phyloP scores from a whole-genome alignment of 2,329 filamentous ascomycete species.

The Zasmidium citrigriseum region DNA sequence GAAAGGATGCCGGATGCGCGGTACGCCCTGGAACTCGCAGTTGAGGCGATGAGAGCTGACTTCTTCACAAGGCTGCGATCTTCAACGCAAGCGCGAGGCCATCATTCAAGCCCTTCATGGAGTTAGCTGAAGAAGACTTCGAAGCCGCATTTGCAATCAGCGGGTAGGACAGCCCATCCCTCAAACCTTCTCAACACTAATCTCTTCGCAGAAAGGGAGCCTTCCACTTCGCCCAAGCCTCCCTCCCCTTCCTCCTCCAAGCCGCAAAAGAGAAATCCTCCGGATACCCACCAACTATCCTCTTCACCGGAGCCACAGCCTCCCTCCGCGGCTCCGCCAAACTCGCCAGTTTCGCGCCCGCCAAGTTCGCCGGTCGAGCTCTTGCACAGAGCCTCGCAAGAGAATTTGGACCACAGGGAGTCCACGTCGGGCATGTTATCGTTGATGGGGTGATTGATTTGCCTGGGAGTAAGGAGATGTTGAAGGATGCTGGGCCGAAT shows the following conservation, averaged over 20 bases:
- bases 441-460: conserved; percentile 79
- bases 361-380: conserved; percentile 75
- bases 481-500: conserved; percentile 55
- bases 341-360: conserved; percentile 70
- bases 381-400: conserved; percentile 72
- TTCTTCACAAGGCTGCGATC: conserved; percentile 56
- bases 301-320: conserved; percentile 84
- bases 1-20: conserved; percentile 23
- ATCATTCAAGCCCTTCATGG: conserved; percentile 59
- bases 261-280: conserved; percentile 49
- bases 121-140: conserved; percentile 60
- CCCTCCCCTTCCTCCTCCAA: conserved; percentile 69
- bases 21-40: conserved; percentile 37
- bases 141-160: conserved; percentile 49
- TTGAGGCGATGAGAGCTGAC: conserved; percentile 6
- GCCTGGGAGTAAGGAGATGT: conserved; percentile 63
- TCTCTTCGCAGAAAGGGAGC: conserved; percentile 57
- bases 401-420: conserved; percentile 79
- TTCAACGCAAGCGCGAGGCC: conserved; percentile 67
- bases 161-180: conserved; percentile 39
- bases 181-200: neutral
- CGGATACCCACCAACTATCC: conserved; percentile 71
- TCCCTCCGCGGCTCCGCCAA: conserved; percentile 56
- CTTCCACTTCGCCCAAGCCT: conserved; percentile 71
- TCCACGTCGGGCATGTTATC: conserved; percentile 78